These are phyloP conservation scores for Panaeolus cyanescens DNA, from an alignment of 768 basidiomycete genomes.

Conservation along the genomic window DNA sequence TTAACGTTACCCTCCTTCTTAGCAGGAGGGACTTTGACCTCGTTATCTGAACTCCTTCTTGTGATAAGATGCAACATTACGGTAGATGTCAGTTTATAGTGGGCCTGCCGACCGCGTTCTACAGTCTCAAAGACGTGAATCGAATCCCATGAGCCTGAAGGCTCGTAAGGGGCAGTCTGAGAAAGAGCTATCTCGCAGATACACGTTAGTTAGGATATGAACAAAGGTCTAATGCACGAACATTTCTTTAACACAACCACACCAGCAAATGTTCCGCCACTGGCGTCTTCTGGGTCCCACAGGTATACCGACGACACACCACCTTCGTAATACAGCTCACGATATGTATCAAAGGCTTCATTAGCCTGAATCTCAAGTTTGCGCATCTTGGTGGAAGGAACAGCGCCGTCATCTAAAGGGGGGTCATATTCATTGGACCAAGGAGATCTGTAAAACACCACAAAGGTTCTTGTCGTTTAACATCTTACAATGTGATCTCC, in stretches of 20 bases:
- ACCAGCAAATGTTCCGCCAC: conserved; percentile 84
- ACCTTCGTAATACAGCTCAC: conserved; percentile 99
- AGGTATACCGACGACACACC: conserved; percentile 96
- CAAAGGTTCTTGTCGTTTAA: background rate
- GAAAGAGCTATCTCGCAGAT: conserved; percentile 52
- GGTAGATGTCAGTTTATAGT: conserved; percentile 97
- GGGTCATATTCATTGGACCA: conserved; percentile 99
- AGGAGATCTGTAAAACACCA: conserved; percentile 70
- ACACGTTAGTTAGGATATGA: background rate
- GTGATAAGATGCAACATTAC: conserved; percentile 92
- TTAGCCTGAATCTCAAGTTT: conserved; percentile 93
- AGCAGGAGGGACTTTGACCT: conserved; percentile 38
- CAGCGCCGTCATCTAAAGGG: conserved; percentile 85
- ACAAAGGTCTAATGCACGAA: conserved; percentile 30
- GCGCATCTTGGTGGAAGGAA: conserved; percentile 81
- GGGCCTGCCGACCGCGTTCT: conserved; percentile 91
- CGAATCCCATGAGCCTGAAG: conserved; percentile 94
- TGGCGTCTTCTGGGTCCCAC: conserved; percentile 90
- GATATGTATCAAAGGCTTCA: conserved; percentile 96
- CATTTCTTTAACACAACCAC: conserved; percentile 96
- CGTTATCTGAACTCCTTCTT: conserved; percentile 37
- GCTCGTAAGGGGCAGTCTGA: conserved; percentile 54
- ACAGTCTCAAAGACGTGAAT: conserved; percentile 96
- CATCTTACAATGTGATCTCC: background rate
- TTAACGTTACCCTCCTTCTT: conserved; percentile 49